Evolutionary conservation across 768 basidiomycete genomes (phyloP), one percentile per base, ranked within the genome.

Genomic region (Podaxis carcinomalis): DNA sequence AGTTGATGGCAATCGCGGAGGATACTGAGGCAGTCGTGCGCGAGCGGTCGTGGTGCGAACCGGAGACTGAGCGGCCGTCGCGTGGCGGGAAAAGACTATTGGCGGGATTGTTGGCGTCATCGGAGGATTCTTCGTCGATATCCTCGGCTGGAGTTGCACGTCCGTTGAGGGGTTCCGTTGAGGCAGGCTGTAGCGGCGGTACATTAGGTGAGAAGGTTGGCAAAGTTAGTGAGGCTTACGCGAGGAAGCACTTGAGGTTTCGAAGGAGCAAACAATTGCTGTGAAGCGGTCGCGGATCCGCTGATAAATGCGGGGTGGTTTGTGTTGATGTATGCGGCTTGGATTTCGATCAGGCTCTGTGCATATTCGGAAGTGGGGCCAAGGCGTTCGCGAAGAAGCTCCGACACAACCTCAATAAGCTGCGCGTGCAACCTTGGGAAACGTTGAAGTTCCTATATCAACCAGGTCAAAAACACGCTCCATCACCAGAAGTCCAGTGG

Each of bases 321-420:
- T 59, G 95, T 98, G 73, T 99, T 99, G 80, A 99, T 98, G 71
- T 99, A 99, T 10, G 97, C 95, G 1, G 94, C 94, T 74, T 99
- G 97, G 52, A 99, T 99, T 67, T 89, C 86, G 67, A 99, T 98
- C 68, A 99, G 79, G 69, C 92, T 95, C 66, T 93, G 91, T 0
- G 95, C 90, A 73, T 98, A 98, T n/a, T 95, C 91, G 1, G 93
- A 94, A 0, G 97, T 97, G 1, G 97, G 97, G 0, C 95, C 95
- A 13, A 99, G 83, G 5, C 97, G 88, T 74, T 99, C 97, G 52
- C 95, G 86, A 39, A 99, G 78, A 14, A 99, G 82, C 68, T 98
- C 97, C 0, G 95, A 97, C n/a, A 99, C 93, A 14, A 90, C 92
- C 72, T 99, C 97, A 64, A 99, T 89, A 19, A 98, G 78, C 70